phyloP scores from a whole-genome alignment of 768 basidiomycete species.

The Inosperma sp. region DNA sequence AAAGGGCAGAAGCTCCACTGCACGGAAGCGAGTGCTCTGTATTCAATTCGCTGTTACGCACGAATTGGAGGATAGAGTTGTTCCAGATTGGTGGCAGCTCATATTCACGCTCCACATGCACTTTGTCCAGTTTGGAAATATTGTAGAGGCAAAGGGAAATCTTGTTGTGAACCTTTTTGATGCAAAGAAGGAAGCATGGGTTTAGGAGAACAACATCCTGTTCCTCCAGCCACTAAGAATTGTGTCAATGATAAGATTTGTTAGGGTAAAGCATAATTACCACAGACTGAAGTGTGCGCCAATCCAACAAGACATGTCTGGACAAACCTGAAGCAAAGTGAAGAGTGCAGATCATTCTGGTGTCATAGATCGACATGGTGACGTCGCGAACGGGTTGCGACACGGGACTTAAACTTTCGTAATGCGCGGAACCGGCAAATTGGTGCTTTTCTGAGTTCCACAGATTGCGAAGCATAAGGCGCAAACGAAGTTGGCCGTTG shows the following conservation, averaged over 20 bases:
- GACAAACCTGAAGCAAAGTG: conserved; percentile 37
- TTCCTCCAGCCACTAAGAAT: conserved; percentile 45
- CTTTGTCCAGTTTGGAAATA: conserved; percentile 39
- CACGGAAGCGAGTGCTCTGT: conserved; percentile 32
- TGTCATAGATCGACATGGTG: conserved; percentile 38
- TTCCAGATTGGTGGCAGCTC: conserved; percentile 54
- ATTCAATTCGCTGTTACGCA: conserved; percentile 43
- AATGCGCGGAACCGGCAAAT: conserved; percentile 35
- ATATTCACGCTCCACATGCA: conserved; percentile 45
- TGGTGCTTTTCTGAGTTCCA: conserved; percentile 55
- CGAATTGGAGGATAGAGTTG: conserved; percentile 43
- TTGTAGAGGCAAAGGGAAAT: conserved; percentile 45
- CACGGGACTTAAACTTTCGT: conserved; percentile 39
- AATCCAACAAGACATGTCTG: conserved; percentile 47
- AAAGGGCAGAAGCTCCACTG: conserved; percentile 51
- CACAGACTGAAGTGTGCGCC: conserved; percentile 44
- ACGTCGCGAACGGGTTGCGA: conserved; percentile 33
- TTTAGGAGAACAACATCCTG: conserved; percentile 45
- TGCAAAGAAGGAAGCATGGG: conserved; percentile 40
- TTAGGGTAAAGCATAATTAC: conserved; percentile 26
- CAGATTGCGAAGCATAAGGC: conserved; percentile 52
- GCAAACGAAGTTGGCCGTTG: conserved; percentile 39
- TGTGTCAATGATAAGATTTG: conserved; percentile 7
- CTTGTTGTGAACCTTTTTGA: conserved; percentile 33
- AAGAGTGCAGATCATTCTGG: conserved; percentile 40